Percentiles rank a stretch among this genome's conserved stretches.
Conservation (phyloP, 116 monocot genomes). For the Papilionanthe hybrid region DNA sequence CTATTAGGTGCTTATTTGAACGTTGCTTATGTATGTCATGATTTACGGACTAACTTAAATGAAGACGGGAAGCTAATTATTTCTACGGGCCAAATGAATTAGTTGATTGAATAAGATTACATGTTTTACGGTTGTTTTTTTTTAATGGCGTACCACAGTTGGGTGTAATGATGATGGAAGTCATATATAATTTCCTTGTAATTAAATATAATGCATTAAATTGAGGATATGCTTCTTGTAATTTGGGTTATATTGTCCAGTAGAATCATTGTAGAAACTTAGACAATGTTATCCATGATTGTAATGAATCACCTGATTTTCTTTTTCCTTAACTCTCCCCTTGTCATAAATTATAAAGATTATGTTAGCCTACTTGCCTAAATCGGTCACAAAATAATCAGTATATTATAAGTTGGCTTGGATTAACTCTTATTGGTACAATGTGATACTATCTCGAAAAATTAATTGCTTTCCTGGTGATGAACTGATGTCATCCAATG, state of each 20-base stretch:
- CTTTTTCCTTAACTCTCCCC: neutral
- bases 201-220: neutral
- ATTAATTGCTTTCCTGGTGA: neutral
- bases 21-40: neutral
- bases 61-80: neutral
- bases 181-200: neutral
- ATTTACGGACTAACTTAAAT: neutral
- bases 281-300: neutral
- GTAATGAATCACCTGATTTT: neutral
- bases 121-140: neutral
- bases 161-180: neutral
- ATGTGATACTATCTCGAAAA: neutral
- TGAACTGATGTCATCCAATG: neutral
- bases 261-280: neutral
- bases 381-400: neutral
- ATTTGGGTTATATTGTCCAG: neutral
- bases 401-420: neutral
- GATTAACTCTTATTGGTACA: neutral
- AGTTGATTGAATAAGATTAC: neutral
- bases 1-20: neutral
- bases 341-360: neutral
- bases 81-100: neutral
- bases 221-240: neutral
- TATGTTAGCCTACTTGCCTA: neutral
- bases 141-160: neutral